These are phyloP conservation scores for Solanum rostratum DNA, from an alignment of 257 asterid species.

Conservation along the genomic window DNA sequence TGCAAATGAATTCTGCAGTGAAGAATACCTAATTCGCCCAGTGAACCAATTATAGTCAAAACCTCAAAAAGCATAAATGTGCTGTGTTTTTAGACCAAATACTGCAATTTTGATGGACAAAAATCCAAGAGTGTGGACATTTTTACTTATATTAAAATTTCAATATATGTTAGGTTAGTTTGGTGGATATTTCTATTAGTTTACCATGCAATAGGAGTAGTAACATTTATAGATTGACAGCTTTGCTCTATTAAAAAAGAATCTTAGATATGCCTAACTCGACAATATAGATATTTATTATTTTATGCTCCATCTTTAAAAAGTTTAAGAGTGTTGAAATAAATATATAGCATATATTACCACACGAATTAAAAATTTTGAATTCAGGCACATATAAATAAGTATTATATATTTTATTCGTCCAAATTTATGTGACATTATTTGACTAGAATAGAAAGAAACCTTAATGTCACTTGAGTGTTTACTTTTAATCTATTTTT, in stretches of 20 bases:
- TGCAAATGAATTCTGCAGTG: too few species aligned
- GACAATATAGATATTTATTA: not conserved
- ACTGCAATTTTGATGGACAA: not conserved
- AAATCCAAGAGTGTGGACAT: not conserved
- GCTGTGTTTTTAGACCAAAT: not conserved
- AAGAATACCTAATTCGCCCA: too few species aligned
- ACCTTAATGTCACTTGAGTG: not conserved
- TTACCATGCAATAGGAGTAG: not conserved
- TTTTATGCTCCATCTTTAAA: not conserved
- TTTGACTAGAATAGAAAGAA: not conserved
- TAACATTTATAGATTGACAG: not conserved
- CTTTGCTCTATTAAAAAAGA: not conserved
- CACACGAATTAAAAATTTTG: not conserved
- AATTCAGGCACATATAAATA: not conserved
- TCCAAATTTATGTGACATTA: not conserved
- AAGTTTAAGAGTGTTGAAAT: not conserved
- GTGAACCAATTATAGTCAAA: too few species aligned
- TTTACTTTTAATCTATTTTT: not conserved
- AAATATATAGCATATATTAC: not conserved
- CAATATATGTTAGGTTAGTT: not conserved
- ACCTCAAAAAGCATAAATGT: not conserved
- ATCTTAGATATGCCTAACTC: not conserved
- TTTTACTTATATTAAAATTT: not conserved
- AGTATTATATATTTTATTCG: not conserved
- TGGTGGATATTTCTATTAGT: not conserved